Evolutionary conservation across 106 monocot genomes (phyloP).

Genomic region (Amphibolis antarctica): DNA sequence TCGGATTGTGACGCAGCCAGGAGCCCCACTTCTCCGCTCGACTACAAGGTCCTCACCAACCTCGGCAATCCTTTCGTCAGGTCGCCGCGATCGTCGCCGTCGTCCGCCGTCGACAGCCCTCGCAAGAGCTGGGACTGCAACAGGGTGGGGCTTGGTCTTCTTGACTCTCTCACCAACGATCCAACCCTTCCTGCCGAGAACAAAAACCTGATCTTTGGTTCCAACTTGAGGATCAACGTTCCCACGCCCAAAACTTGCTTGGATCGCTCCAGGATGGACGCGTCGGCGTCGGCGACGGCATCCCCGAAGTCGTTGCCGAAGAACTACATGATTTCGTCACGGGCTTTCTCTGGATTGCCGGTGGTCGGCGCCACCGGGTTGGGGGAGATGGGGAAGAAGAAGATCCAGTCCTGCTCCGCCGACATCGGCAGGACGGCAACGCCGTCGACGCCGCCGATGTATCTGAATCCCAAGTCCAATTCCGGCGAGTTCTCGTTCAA

Average conservation of each 20-base stretch:
- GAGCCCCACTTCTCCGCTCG: constrained; percentile 24
- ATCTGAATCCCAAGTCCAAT: constrained; percentile 13
- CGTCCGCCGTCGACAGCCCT: constrained; percentile 8
- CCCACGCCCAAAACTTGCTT: background rate
- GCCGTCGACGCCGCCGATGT: background rate
- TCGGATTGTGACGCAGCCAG: constrained; percentile 14
- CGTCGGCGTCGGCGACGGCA: no score
- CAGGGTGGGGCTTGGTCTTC: constrained; percentile 22
- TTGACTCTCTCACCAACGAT: constrained; percentile 14
- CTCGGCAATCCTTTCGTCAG: constrained; percentile 7
- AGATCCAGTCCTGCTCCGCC: constrained; percentile 29
- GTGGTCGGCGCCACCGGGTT: no score
- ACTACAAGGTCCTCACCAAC: constrained; percentile 18
- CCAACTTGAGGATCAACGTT: constrained; percentile 15
- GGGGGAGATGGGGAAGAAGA: constrained; percentile 1
- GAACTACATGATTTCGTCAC: constrained; percentile 7
- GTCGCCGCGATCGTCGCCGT: no score
- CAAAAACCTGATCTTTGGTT: constrained; percentile 13
- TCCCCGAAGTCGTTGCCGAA: constrained; percentile 15
- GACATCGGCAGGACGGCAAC: constrained; percentile 15
- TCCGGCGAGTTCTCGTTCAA: background rate
- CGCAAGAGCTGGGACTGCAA: constrained; percentile 27
- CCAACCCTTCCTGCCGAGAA: background rate
- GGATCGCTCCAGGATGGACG: background rate
- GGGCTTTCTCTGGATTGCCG: background rate